Evolutionary conservation across 2,329 filamentous ascomycete genomes (phyloP), one percentile per base, ranked within the genome.

Genomic region (Aureobasidium sp.): DNA sequence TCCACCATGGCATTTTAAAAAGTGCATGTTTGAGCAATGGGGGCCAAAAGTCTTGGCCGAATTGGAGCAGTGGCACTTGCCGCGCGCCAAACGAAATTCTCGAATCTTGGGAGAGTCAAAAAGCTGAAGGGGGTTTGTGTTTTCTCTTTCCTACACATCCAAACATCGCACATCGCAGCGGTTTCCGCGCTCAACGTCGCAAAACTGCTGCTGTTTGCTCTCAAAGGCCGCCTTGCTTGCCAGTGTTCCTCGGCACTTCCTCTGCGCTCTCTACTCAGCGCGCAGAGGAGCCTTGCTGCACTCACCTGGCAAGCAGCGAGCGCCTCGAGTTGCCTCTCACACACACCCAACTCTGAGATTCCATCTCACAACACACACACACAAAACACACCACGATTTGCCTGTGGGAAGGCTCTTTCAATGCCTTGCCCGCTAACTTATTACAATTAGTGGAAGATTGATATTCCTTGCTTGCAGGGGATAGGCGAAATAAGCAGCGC

Each of bases 401-500:
- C 53, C 53, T 57, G 53, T 29, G 53, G 38, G 53, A 9, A 25
- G 53, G 53, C 38, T 25, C 15, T 23, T 57, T 45, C 53, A 57
- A 46, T 57, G 53, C 40, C 53, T 45, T 45, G 38, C 53, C 15
- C 13, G 53, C 53, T 57, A 23, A 57, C 53, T 57, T 5, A 45
- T 35, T 57, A 42, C 25, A 55, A 55, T 55, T 45, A 57, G 53
- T 57, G 53, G 53, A 21, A 57, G 53, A 57, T 9, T 7, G 27
- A 57, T 46, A 46, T 10, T n/a, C 15, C 11, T 13, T 17, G 23
- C 31, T 43, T 40, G 29, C 27, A 29, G 6, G n/a, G 53, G 40
- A 27, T 35, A 29, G 53, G 53, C 53, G 53, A 53, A 53, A 53
- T 57, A 57, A 57, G 53, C 53, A 57, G 53, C 53, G 53, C 53